phyloP scores from a whole-genome alignment of 495 filamentous ascomycete genomes.

The Penicillium waksmanii region DNA sequence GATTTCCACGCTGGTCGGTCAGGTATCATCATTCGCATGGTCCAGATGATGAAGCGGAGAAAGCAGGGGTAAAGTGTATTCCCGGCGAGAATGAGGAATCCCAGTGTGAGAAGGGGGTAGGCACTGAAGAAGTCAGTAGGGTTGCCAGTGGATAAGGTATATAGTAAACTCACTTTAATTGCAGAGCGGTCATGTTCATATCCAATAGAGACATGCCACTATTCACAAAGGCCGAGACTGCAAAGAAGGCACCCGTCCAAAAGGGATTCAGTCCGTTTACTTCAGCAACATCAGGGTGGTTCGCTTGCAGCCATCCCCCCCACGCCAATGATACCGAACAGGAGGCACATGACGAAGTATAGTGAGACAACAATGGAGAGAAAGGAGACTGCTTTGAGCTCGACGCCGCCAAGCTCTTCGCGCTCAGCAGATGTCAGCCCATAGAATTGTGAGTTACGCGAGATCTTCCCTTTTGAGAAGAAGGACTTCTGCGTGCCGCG shows the following conservation, averaged over 20 bases:
- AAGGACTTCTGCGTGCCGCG: slow-evolving; percentile 45
- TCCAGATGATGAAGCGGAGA: slow-evolving; percentile 76
- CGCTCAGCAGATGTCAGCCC: slow-evolving; percentile 68
- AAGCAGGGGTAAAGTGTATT: slow-evolving; percentile 84
- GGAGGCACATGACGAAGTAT: slow-evolving; percentile 74
- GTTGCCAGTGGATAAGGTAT: not conserved
- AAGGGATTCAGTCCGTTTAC: slow-evolving; percentile 72
- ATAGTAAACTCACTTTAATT: slow-evolving; percentile 34
- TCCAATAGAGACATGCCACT: slow-evolving; percentile 85
- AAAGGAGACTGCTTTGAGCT: slow-evolving; percentile 77
- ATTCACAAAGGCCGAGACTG: slow-evolving; percentile 80
- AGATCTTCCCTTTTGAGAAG: slow-evolving; percentile 51
- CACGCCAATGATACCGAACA: slow-evolving; percentile 71
- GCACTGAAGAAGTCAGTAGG: slow-evolving; percentile 30
- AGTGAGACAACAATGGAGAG: slow-evolving; percentile 71
- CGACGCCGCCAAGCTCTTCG: slow-evolving; percentile 73
- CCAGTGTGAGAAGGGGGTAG: slow-evolving; percentile 78
- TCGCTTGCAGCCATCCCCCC: slow-evolving; percentile 68
- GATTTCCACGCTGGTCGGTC: slow-evolving; percentile 46
- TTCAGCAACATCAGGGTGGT: slow-evolving; percentile 59
- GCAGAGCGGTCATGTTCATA: slow-evolving; percentile 68
- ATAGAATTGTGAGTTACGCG: slow-evolving; percentile 76
- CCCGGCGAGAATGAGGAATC: slow-evolving; percentile 77
- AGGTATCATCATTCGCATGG: slow-evolving; percentile 52
- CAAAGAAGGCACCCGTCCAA: slow-evolving; percentile 51